Conservation (phyloP, 306 rosid species). For the Quercus rubra region DNA sequence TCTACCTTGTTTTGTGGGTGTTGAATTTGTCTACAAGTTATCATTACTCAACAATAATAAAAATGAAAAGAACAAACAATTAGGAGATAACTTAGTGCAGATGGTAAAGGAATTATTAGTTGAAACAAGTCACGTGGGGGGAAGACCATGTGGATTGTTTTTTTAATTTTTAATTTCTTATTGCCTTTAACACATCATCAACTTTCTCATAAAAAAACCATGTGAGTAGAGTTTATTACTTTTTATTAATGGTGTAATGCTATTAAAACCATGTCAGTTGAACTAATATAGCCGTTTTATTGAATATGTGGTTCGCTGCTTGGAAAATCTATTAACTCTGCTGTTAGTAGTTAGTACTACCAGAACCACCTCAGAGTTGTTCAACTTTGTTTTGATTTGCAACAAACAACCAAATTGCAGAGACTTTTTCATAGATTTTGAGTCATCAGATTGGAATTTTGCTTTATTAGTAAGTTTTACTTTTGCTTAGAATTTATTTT, state of each 20-base stretch:
- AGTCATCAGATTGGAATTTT: too few species aligned
- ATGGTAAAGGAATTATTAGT: not conserved
- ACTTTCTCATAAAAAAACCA: not conserved
- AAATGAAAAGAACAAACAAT: not conserved
- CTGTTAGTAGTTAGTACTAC: too few species aligned
- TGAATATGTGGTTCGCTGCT: not conserved
- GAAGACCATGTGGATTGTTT: constrained; percentile 4
- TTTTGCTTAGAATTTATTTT: not conserved
- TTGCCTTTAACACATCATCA: not conserved
- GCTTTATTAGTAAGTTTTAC: not conserved
- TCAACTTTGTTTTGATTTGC: too few species aligned
- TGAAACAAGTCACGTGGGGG: constrained; percentile 26
- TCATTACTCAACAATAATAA: not conserved
- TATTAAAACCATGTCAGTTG: not conserved
- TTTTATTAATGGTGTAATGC: not conserved
- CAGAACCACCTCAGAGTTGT: too few species aligned
- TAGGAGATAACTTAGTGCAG: not conserved
- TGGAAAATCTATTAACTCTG: not conserved
- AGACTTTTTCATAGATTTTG: too few species aligned
- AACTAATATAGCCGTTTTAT: not conserved
- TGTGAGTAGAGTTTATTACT: not conserved
- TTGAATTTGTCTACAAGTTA: too few species aligned
- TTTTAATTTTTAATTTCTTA: not conserved
- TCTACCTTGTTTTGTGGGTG: too few species aligned
- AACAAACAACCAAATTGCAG: too few species aligned